phyloP scores from a whole-genome alignment of 768 basidiomycete genomes.

The Lactifluus rugatus region DNA sequence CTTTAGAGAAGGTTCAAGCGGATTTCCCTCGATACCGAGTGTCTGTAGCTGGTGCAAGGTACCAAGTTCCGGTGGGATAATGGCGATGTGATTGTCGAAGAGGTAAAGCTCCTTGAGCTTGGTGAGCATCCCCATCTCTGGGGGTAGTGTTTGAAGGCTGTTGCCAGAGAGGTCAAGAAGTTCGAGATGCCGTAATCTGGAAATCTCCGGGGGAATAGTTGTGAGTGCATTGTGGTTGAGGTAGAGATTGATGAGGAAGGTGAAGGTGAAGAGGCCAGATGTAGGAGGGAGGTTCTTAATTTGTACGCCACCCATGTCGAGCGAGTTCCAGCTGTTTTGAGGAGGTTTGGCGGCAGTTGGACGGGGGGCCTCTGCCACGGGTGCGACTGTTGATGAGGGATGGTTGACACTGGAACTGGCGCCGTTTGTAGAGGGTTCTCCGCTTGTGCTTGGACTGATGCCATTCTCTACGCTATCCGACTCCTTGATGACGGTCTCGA shows the following conservation, averaged over 20 bases:
- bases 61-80: constrained; percentile 80
- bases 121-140: constrained; percentile 85
- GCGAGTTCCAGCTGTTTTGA: constrained; percentile 74
- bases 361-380: constrained; percentile 57
- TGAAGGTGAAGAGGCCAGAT: constrained; percentile 73
- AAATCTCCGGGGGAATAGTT: constrained; percentile 70
- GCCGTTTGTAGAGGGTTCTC: constrained; percentile 30
- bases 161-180: constrained; percentile 90
- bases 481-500: constrained; percentile 29
- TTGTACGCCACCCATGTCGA: constrained; percentile 94
- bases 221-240: constrained; percentile 90
- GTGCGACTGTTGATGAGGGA: constrained; percentile 68
- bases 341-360: constrained; percentile 56
- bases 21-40: constrained; percentile 95
- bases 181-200: constrained; percentile 76
- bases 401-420: constrained; percentile 39
- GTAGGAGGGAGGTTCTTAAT: constrained; percentile 81
- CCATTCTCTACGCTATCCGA: constrained; percentile 17
- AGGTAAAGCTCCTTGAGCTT: constrained; percentile 85
- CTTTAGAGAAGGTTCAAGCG: constrained; percentile 69
- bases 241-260: constrained; percentile 90
- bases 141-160: constrained; percentile 62
- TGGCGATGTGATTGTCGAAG: constrained; percentile 90
- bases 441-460: constrained; percentile 19
- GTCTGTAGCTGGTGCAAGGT: constrained; percentile 87